These are phyloP conservation scores for Pichia pseudocactophila DNA, from an alignment of 805 yeast genomes.

Conservation along the genomic window DNA sequence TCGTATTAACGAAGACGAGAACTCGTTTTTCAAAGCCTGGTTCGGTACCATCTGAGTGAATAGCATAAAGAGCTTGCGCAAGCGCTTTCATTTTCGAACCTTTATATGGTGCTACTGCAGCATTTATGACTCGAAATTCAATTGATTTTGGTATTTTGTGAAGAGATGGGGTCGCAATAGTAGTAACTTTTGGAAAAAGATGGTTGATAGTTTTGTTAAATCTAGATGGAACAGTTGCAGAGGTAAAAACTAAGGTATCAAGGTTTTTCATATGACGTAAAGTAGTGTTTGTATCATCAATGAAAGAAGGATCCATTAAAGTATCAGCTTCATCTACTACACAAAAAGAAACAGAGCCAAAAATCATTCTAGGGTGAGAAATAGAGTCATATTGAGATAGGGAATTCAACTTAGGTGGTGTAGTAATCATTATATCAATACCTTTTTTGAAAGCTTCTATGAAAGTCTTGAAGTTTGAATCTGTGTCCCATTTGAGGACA, in stretches of 20 bases:
- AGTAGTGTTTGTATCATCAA: conserved; percentile 51
- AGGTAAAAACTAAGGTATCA: conserved; percentile 62
- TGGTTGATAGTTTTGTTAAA: conserved; percentile 54
- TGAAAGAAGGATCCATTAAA: conserved; percentile 72
- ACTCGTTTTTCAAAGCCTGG: conserved; percentile 67
- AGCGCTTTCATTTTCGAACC: conserved; percentile 78
- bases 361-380: conserved; percentile 28
- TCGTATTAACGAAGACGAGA: conserved; percentile 76
- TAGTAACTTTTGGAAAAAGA: conserved; percentile 55
- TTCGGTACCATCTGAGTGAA: conserved; percentile 77
- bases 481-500: conserved; percentile 54
- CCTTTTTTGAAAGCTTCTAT: conserved; percentile 39
- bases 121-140: conserved; percentile 67
- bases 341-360: conserved; percentile 43
- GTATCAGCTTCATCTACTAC: conserved; percentile 95
- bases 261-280: conserved; percentile 42
- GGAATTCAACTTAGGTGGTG: conserved; percentile 63
- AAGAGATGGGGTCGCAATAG: conserved; percentile 70
- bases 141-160: conserved; percentile 78
- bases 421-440: conserved; percentile 74
- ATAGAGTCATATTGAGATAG: conserved; percentile 26
- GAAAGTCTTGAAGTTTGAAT: conserved; percentile 45
- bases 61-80: conserved; percentile 82
- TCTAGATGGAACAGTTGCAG: conserved; percentile 83
- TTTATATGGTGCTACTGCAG: conserved; percentile 67